Conservation (phyloP, 2,329 filamentous ascomycete genomes). For the Davidsoniella eucalypti region DNA sequence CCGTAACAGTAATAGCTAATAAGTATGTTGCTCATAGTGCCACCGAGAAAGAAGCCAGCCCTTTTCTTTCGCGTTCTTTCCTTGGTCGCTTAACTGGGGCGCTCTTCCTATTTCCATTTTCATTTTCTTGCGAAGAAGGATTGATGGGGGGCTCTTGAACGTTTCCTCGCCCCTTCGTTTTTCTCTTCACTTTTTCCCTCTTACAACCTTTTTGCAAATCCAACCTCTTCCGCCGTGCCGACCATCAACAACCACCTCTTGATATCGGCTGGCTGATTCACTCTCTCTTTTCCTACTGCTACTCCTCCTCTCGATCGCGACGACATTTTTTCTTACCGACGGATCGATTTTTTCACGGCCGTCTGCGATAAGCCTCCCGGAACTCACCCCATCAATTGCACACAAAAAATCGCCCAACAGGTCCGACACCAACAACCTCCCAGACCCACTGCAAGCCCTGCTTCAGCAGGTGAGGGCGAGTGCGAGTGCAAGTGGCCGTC, state of each 20-base stretch:
- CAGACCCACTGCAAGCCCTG: conserved; percentile 8
- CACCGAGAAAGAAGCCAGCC: conserved; percentile 6
- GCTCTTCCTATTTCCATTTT: conserved; percentile 6
- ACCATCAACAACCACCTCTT: conserved; percentile 4
- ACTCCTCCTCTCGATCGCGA: conserved; percentile 10
- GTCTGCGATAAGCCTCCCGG: conserved; percentile 1
- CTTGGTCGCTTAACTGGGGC: not conserved
- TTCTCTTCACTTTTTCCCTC: conserved; percentile 9
- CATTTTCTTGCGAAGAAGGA: not conserved
- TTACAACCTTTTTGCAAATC: conserved; percentile 8
- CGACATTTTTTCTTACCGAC: conserved; percentile 5
- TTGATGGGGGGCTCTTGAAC: conserved; percentile 10
- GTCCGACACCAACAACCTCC: not conserved
- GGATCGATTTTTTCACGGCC: conserved; percentile 8
- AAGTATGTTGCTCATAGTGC: not conserved
- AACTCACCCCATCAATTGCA: not conserved
- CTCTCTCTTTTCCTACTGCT: not conserved
- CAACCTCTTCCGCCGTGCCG: conserved; percentile 7
- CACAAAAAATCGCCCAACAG: conserved; percentile 1
- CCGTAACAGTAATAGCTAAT: no score
- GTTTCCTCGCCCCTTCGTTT: conserved; percentile 14
- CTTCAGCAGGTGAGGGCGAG: conserved; percentile 11
- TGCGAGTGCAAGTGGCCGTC: not conserved
- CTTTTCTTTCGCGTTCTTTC: not conserved
- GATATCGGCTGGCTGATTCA: conserved; percentile 9